These are phyloP conservation scores for Rosa persica DNA, from an alignment of 306 rosid genomes.

Conservation along the genomic window DNA sequence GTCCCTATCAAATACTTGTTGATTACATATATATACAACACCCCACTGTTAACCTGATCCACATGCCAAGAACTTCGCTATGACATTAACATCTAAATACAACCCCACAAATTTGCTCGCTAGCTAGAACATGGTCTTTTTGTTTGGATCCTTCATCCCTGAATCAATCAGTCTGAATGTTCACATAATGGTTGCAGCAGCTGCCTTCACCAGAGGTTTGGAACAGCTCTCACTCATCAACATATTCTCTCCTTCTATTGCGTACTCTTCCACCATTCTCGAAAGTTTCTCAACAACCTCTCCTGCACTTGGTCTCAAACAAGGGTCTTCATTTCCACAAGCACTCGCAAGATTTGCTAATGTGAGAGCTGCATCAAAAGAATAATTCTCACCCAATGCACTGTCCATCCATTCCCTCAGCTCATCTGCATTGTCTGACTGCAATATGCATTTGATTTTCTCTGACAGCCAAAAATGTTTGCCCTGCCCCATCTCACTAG, in stretches of 20 bases:
- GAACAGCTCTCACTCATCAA: conserved; percentile 62
- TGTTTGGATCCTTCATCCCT: background rate
- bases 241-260: conserved; percentile 47
- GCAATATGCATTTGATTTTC: conserved; percentile 49
- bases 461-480: conserved; percentile 49
- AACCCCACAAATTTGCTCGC: background rate
- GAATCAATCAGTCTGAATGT: background rate
- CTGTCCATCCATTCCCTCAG: conserved; percentile 81
- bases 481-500: conserved; percentile 48
- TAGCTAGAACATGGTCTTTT: background rate
- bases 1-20: conserved; percentile 31
- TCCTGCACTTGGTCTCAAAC: conserved; percentile 63
- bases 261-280: conserved; percentile 51
- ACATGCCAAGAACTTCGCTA: background rate
- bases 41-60: background rate
- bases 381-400: conserved; percentile 64
- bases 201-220: conserved; percentile 66
- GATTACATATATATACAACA: conserved; percentile 20
- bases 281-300: conserved; percentile 66
- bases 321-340: conserved; percentile 66
- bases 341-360: conserved; percentile 64
- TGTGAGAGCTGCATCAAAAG: conserved; percentile 60
- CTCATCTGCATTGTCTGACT: conserved; percentile 55
- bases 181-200: conserved; percentile 39
- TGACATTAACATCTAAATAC: background rate